Conservation (phyloP, 164 flowering plant genomes). For the Nymphaea thermarum region DNA sequence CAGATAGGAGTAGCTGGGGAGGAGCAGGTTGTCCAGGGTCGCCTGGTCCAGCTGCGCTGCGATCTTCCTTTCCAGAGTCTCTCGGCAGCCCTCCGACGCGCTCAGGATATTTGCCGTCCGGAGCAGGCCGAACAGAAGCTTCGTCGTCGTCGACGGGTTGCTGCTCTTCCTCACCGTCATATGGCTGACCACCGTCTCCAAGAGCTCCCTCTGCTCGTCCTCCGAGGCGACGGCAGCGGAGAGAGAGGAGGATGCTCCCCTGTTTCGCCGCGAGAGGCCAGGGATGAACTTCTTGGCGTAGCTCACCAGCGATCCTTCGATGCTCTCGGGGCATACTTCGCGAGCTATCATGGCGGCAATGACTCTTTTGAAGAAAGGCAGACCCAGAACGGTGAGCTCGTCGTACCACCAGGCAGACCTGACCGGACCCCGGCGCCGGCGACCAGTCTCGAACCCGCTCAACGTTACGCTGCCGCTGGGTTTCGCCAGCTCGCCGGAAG, state of each 20-base stretch:
- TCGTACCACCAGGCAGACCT: conserved; percentile 42
- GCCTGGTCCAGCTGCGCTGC: conserved; percentile 62
- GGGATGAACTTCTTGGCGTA: conserved; percentile 64
- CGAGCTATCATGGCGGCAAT: conserved; percentile 39
- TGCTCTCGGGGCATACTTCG: conserved; percentile 36
- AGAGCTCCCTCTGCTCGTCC: conserved; percentile 46
- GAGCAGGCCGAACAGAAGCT: conserved; percentile 54
- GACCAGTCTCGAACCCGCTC: conserved; percentile 34
- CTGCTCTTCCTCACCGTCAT: conserved; percentile 66
- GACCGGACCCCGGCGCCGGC: conserved; percentile 9
- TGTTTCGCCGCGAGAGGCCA: conserved; percentile 40
- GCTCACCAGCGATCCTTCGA: conserved; percentile 49
- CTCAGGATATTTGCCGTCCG: conserved; percentile 61
- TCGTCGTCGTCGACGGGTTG: conserved; percentile 38
- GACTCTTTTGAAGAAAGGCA: conserved; percentile 40
- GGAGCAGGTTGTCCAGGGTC: conserved; percentile 62
- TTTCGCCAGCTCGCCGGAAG: conserved; percentile 10
- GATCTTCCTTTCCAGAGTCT: conserved; percentile 53
- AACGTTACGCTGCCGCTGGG: conserved; percentile 14
- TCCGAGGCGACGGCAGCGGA: conserved; percentile 32
- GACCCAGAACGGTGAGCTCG: conserved; percentile 36
- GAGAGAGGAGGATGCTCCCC: conserved; percentile 33
- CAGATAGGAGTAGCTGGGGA: conserved; percentile 76
- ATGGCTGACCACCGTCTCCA: conserved; percentile 42
- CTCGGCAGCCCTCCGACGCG: conserved; percentile 35